These are phyloP conservation scores for Chrysochromulina tobinii DNA, from an alignment of 78 protist genomes.

Conservation along the genomic window DNA sequence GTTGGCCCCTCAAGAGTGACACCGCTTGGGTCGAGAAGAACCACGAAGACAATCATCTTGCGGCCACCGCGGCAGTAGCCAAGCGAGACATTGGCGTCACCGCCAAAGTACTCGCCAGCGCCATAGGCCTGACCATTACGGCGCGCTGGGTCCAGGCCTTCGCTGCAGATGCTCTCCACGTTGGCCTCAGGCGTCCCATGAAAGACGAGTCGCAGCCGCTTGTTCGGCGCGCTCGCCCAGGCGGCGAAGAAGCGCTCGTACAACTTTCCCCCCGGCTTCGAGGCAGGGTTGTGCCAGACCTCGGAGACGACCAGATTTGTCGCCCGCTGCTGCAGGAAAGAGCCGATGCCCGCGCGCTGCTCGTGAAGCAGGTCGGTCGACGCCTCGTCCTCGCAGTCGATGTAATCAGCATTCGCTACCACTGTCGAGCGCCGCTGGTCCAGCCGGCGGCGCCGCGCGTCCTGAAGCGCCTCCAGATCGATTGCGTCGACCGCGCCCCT, in stretches of 20 bases:
- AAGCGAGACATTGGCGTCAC: neutral
- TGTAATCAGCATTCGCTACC: too few relatives aligned
- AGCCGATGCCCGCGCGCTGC: too few relatives aligned
- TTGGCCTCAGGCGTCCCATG: neutral
- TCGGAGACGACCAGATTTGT: neutral
- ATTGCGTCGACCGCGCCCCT: too few relatives aligned
- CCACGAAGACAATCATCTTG: neutral
- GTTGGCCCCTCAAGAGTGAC: neutral
- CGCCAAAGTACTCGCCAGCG: conserved; percentile 12
- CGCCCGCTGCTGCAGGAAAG: too few relatives aligned
- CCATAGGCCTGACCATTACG: neutral
- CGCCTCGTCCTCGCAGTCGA: too few relatives aligned
- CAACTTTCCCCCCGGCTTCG: neutral
- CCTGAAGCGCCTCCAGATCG: too few relatives aligned
- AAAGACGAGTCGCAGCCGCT: neutral
- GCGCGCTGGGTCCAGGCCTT: neutral
- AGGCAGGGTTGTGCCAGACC: neutral
- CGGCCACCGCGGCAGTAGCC: neutral
- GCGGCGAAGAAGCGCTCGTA: neutral
- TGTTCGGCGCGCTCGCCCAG: neutral
- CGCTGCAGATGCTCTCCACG: neutral
- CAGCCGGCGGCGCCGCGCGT: too few relatives aligned
- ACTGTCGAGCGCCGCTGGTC: too few relatives aligned
- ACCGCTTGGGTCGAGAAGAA: neutral
- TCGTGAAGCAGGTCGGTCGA: too few relatives aligned